Conservation (phyloP, 2,329 filamentous ascomycete genomes). For the Lasiodiplodia citricola region DNA sequence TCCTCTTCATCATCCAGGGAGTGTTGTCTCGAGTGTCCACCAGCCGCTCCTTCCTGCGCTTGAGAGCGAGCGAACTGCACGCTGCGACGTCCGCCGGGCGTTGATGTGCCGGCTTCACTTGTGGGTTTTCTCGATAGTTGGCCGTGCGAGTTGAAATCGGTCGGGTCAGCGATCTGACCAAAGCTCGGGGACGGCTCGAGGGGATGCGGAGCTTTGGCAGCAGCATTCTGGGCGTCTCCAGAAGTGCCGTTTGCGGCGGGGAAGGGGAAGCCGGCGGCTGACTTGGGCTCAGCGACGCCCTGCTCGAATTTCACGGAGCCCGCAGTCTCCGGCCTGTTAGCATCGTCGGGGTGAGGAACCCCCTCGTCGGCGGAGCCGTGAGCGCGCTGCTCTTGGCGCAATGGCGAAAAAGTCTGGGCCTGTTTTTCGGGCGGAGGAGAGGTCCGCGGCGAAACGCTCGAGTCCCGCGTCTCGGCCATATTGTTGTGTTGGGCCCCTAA, state of each 20-base stretch:
- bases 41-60: slow-evolving; percentile 48
- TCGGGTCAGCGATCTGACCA: slow-evolving; percentile 19
- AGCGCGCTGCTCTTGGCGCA: slow-evolving; percentile 34
- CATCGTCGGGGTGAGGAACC: not conserved
- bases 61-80: slow-evolving; percentile 73
- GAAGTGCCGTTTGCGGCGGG: slow-evolving; percentile 10
- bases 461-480: slow-evolving; percentile 39
- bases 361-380: slow-evolving; percentile 25
- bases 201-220: not conserved
- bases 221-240: not conserved
- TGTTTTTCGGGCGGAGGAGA: slow-evolving; percentile 30
- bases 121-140: slow-evolving; percentile 25
- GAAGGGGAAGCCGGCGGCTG: slow-evolving; percentile 20
- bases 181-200: slow-evolving; percentile 27
- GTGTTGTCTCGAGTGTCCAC: slow-evolving; percentile 63
- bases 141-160: slow-evolving; percentile 19
- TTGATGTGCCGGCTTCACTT: slow-evolving; percentile 35
- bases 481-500: slow-evolving; percentile 20
- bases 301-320: slow-evolving; percentile 16
- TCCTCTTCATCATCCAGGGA: slow-evolving; percentile 66
- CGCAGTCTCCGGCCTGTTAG: not conserved
- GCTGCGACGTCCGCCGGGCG: slow-evolving; percentile 62
- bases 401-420: slow-evolving; percentile 34
- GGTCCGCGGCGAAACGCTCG: slow-evolving; percentile 36
- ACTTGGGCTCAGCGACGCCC: slow-evolving; percentile 9